Conservation (phyloP, 768 basidiomycete species). For the Pleurotus cornucopiae region DNA sequence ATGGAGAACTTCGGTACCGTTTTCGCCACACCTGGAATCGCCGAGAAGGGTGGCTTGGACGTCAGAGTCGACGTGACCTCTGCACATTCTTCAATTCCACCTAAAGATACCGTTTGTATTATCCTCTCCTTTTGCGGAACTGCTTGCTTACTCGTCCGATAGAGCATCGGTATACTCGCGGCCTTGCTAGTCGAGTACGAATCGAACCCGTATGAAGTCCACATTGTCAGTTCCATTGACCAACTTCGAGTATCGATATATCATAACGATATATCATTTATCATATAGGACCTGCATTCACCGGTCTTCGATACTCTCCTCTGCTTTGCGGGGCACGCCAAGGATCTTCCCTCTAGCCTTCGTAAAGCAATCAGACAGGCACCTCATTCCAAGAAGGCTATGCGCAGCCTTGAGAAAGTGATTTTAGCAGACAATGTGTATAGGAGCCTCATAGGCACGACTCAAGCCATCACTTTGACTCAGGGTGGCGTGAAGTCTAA, state of each 20-base stretch:
- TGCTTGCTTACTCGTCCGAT: not conserved
- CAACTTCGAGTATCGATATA: not conserved
- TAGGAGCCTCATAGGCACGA: slow-evolving; percentile 57
- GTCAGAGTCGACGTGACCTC: slow-evolving; percentile 58
- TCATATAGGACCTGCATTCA: slow-evolving; percentile 47
- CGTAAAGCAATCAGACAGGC: slow-evolving; percentile 46
- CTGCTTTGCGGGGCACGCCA: slow-evolving; percentile 63
- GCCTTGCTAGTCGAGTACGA: slow-evolving; percentile 67
- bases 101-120: slow-evolving; percentile 62
- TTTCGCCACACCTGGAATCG: slow-evolving; percentile 59
- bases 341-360: slow-evolving; percentile 43
- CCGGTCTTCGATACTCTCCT: slow-evolving; percentile 60
- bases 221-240: slow-evolving; percentile 37
- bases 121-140: not conserved
- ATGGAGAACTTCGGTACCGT: slow-evolving; percentile 44
- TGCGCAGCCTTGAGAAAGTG: slow-evolving; percentile 45
- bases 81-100: slow-evolving; percentile 81
- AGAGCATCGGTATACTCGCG: slow-evolving; percentile 83
- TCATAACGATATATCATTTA: not conserved
- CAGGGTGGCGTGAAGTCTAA: slow-evolving; percentile 69
- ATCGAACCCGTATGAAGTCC: slow-evolving; percentile 48
- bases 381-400: slow-evolving; percentile 41
- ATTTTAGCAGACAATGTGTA: slow-evolving; percentile 33
- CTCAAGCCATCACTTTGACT: slow-evolving; percentile 74
- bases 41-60: slow-evolving; percentile 72